Conservation (phyloP, 371 early-diverging fungal genomes). For the Batrachochytrium dendrobatidis region DNA sequence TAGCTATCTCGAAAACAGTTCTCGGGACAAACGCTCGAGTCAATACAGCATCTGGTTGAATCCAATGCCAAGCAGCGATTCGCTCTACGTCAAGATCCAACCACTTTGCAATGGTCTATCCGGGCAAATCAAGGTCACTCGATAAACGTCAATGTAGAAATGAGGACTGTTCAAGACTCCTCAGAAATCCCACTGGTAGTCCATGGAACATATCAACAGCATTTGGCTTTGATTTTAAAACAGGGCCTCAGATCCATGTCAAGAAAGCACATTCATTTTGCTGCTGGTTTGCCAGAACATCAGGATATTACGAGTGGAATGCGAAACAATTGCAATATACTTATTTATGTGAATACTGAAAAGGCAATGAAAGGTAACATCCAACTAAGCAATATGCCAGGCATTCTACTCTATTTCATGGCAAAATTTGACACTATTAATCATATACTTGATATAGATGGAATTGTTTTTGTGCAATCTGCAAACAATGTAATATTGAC, state of each 20-base stretch:
- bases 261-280: conserved; percentile 88
- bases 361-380: conserved; percentile 53
- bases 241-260: conserved; percentile 62
- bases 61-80: conserved; percentile 77
- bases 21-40: conserved; percentile 39
- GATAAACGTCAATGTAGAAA: conserved; percentile 47
- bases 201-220: conserved; percentile 64
- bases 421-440: background rate
- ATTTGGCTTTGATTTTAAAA: conserved; percentile 50
- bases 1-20: conserved; percentile 52
- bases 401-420: background rate
- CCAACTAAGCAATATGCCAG: background rate
- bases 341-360: conserved; percentile 64
- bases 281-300: conserved; percentile 60
- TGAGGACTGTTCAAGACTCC: conserved; percentile 41
- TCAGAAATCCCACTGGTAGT: conserved; percentile 50
- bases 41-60: conserved; percentile 56
- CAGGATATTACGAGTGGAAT: conserved; percentile 61
- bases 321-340: conserved; percentile 54
- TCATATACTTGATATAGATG: conserved; percentile 36
- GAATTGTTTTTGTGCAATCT: conserved; percentile 65
- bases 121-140: conserved; percentile 86
- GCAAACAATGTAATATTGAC: conserved; percentile 74
- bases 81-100: conserved; percentile 30
- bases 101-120: conserved; percentile 47